Evolutionary conservation across 192 early-diverging fungal genomes (phyloP), one percentile per base, ranked within the genome.

Genomic region (Powellomyces hirtus): DNA sequence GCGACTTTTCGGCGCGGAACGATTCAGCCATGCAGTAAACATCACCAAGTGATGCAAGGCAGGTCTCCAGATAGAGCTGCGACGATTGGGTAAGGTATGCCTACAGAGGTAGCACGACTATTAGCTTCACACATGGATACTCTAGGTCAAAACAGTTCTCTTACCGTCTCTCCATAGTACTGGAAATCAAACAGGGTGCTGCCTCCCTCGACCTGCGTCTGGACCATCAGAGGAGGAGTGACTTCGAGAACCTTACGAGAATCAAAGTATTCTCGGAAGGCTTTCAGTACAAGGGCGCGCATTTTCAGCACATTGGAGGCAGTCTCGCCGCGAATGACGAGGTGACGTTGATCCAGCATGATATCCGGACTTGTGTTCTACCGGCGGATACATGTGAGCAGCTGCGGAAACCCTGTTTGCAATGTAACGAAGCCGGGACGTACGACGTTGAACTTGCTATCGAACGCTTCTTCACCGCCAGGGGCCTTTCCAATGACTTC

Each of bases 161-260:
- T 51, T 71, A 86, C 88, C 75, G 89, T 77, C 74, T 97, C 92
- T 36, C 93, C 96, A 68, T 99, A 99, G 81, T 99, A 99, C 73
- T 97, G 79, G 75, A 99, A 90, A 45, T 83, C 80, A 59, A 99
- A 99, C 58, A 99, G 84, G 7, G 96, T 98, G 38, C 88, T 88
- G 7, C 97, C 97, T 59, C 97, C 97, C 81, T 99, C 97, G 13
- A 97, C 96, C 77, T 97, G 95, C 38, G 96, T 99, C 83, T 99
- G 96, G 26, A 99, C 97, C 94, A 99, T 92, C 73, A 91, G 86
- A 20, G 97, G 97, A n/a, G 97, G 96, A 13, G 91, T 97, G 16
- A 99, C 93, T 79, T 99, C 97, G 58, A 78, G 75, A 67, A 91
- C 91, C 14, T 85, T 83, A 34, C 79, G 81, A 35, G 74, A 71